Percentiles rank a stretch among this genome's conserved stretches.
These are phyloP conservation scores for Backusella sp. DNA, from an alignment of 192 early-diverging fungal genomes.

Conservation along the genomic window DNA sequence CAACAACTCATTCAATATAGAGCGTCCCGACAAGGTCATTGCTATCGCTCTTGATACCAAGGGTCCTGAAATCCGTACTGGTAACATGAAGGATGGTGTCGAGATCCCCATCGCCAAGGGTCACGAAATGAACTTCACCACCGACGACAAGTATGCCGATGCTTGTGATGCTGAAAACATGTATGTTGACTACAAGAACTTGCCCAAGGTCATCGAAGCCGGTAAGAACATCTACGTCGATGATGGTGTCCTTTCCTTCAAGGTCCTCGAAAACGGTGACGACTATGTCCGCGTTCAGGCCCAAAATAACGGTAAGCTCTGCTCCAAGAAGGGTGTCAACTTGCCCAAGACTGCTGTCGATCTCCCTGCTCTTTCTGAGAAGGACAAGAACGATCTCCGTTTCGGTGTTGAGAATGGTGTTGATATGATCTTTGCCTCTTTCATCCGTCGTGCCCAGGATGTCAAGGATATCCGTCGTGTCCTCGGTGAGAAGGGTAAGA, in stretches of 20 bases:
- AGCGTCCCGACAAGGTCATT: conserved; percentile 42
- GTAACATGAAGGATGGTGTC: conserved; percentile 56
- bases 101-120: conserved; percentile 65
- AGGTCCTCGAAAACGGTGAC: conserved; percentile 69
- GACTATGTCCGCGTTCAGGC: conserved; percentile 59
- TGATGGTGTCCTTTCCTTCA: conserved; percentile 92
- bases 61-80: conserved; percentile 79
- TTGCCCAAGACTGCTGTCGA: conserved; percentile 83
- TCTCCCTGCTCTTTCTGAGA: conserved; percentile 86
- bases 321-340: conserved; percentile 92
- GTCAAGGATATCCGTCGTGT: conserved; percentile 85
- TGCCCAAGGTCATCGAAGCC: conserved; percentile 63
- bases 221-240: conserved; percentile 83
- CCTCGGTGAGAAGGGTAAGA: conserved; percentile 69
- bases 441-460: conserved; percentile 88
- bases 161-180: conserved; percentile 53
- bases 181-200: conserved; percentile 77
- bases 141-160: conserved; percentile 59
- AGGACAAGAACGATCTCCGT: conserved; percentile 82
- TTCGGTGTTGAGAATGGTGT: conserved; percentile 90
- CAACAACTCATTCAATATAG: not conserved
- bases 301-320: conserved; percentile 77
- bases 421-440: conserved; percentile 93
- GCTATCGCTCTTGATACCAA: conserved; percentile 83
- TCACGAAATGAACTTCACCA: conserved; percentile 69